Conservation (phyloP, 1,284 basidiomycete species). For the Peniophora sp. region DNA sequence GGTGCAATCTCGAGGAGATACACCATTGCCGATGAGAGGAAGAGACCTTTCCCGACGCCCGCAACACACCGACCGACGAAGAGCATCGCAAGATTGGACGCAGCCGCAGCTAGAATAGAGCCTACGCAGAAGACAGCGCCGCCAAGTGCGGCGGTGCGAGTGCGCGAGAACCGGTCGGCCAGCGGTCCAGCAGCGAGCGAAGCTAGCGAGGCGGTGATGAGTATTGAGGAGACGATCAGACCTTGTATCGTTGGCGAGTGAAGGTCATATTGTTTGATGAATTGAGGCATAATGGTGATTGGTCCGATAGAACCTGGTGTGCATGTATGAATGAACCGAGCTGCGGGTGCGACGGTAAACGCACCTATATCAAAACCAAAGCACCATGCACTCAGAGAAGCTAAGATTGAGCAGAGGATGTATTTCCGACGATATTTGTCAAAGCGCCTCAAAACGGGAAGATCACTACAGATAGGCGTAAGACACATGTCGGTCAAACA, state of each 20-base stretch:
- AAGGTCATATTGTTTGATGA: conserved; percentile 25
- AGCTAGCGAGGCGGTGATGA: conserved; percentile 37
- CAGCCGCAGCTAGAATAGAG: conserved; percentile 25
- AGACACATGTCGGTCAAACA: too few relatives aligned
- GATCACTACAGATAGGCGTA: too few relatives aligned
- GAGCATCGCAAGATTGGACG: conserved; percentile 25
- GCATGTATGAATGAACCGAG: background rate
- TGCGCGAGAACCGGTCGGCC: conserved; percentile 40
- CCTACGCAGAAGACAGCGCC: conserved; percentile 31
- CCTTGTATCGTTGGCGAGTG: conserved; percentile 31
- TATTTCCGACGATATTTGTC: conserved; percentile 5
- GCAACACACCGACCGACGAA: conserved; percentile 40
- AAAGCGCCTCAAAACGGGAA: too few relatives aligned
- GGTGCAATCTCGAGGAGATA: conserved; percentile 39
- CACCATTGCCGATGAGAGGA: conserved; percentile 38
- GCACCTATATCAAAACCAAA: conserved; percentile 32
- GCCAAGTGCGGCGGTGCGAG: conserved; percentile 34
- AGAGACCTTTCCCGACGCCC: conserved; percentile 40
- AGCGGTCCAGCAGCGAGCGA: conserved; percentile 37
- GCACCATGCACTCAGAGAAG: conserved; percentile 26
- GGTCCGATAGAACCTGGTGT: conserved; percentile 33
- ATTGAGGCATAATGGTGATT: conserved; percentile 37
- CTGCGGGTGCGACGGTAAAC: conserved; percentile 1
- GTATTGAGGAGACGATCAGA: conserved; percentile 34
- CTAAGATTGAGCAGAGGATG: conserved; percentile 20